Evolutionary conservation across 352 stramenopile species (phyloP), one percentile per base, ranked within the genome.

Genomic region (Salisapilia sapeloensis): DNA sequence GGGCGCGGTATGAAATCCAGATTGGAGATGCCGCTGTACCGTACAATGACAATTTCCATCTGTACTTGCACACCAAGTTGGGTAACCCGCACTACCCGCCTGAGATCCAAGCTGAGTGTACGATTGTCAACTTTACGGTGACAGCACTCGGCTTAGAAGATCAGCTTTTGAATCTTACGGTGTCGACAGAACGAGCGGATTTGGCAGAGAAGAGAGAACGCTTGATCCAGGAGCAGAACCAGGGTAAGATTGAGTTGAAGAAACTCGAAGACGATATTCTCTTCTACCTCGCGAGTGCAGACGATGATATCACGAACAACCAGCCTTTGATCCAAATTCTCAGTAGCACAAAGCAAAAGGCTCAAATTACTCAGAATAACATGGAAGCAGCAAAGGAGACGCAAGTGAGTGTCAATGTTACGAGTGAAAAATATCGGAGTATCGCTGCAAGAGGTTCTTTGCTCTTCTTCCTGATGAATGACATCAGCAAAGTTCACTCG

Each of bases 281-380:
- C 6, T 92, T 90, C 42, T 94, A 95, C 40, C 54, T 97, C 3
- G 85, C 91, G n/a, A 95, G 67, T 38, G 86, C 86, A 0, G 80
- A 97, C 54, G 93, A 93, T 27, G 90, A 98, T 54, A 97, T 98
- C 42, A 97, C 89, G 18, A 95, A 96, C 59, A 96, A 98, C 55
- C 89, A 97, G 35, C 82, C 92, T 24, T 55, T 97, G 6, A 97
- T 97, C 47, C 82, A 91, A 28, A 93, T 93, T 42, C 44, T 97
- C n/a, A 93, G 93, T 42, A 70, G 96, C 40, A 96, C 89, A 1
- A 97, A 97, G 47, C 64, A 83, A 42, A 96, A 96, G 44, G 80
- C 82, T 9, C 61, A 85, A 54, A 72, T 60, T 38, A 96, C 72
- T 11, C 67, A 90, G 40, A 86, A 92, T 46, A 95, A 95, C 47